phyloP scores from a whole-genome alignment of 495 filamentous ascomycete species.

The Cladorrhinum samala region DNA sequence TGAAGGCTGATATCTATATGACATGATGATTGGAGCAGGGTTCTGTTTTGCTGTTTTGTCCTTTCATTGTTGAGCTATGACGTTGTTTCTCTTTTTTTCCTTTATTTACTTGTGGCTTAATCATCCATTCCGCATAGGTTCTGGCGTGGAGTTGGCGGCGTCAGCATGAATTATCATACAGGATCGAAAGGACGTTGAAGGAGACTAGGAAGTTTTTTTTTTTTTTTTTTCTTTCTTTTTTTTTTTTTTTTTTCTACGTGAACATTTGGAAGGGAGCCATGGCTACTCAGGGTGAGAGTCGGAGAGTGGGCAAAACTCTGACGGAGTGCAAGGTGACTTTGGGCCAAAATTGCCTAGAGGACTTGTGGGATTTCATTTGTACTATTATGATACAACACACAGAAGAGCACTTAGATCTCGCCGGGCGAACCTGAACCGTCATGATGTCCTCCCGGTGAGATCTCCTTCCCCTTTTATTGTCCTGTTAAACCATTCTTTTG shows the following conservation, averaged over 20 bases:
- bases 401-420: constrained; percentile 3
- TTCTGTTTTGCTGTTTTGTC: background rate
- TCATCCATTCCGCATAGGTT: constrained; percentile 27
- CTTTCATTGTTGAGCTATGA: background rate
- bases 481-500: background rate
- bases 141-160: constrained; percentile 36
- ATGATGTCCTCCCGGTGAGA: constrained; percentile 8
- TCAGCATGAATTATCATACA: constrained; percentile 36
- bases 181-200: constrained; percentile 9
- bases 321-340: background rate
- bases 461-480: constrained; percentile 3
- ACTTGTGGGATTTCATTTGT: constrained; percentile 19
- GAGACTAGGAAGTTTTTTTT: constrained; percentile 14
- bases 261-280: constrained; percentile 10
- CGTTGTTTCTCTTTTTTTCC: constrained; percentile 3
- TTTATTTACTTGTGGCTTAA: constrained; percentile 22
- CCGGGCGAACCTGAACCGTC: background rate
- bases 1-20: constrained; percentile 37
- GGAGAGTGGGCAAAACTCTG: background rate
- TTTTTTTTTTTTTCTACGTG: constrained; percentile 17
- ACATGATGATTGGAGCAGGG: background rate
- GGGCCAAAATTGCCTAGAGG: background rate
- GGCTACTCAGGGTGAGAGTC: background rate
- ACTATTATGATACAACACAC: constrained; percentile 6
- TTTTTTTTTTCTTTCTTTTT: constrained; percentile 11